Percentiles rank a stretch among this genome's conserved stretches.
These are phyloP conservation scores for Cucumis hystrix DNA, from an alignment of 306 rosid species.

Conservation along the genomic window DNA sequence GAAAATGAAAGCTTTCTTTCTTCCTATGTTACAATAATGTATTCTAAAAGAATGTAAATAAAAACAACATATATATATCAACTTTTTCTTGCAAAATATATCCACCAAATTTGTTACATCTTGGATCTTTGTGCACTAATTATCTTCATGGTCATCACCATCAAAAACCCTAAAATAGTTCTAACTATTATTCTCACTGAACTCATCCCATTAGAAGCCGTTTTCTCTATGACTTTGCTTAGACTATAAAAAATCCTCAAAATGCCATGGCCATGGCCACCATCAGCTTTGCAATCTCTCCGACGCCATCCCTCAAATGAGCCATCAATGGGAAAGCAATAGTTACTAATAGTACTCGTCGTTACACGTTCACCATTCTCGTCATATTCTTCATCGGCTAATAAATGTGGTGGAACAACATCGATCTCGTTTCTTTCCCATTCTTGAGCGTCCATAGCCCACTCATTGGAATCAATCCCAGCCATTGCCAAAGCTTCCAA, in stretches of 20 bases:
- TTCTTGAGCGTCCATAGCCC: neutral
- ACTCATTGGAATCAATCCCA: neutral
- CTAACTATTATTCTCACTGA: neutral
- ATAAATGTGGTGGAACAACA: neutral
- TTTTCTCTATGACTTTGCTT: neutral
- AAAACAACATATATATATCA: too few species aligned
- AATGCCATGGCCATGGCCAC: neutral
- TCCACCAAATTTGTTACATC: neutral
- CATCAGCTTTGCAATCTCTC: neutral
- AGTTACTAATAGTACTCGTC: neutral
- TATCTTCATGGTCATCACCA: neutral
- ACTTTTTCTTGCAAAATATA: neutral
- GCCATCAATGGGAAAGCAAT: neutral
- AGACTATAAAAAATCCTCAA: neutral
- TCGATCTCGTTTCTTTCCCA: neutral
- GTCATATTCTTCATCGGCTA: neutral
- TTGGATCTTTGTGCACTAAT: neutral
- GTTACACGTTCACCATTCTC: neutral
- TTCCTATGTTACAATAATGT: too few species aligned
- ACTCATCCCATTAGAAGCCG: neutral
- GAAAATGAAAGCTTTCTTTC: too few species aligned
- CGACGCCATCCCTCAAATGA: neutral
- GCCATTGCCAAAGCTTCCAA: constrained; percentile 4
- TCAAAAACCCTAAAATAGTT: neutral
- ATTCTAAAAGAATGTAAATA: too few species aligned